Conservation (phyloP, 2,329 filamentous ascomycete species). For the Aspergillus persii region DNA sequence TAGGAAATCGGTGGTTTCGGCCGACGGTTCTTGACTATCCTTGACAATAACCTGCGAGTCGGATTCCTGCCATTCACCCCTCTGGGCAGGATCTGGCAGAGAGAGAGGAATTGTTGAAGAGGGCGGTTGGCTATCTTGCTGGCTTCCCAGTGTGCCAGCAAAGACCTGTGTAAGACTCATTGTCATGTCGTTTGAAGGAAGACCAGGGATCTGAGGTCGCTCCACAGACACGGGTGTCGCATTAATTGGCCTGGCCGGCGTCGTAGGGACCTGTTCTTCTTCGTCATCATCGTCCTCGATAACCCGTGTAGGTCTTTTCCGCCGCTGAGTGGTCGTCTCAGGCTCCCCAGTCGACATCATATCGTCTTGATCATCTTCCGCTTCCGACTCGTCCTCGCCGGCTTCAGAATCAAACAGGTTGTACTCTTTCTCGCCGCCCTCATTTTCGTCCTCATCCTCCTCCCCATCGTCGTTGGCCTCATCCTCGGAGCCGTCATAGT, state of each 20-base stretch:
- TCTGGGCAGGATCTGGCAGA: slow-evolving; percentile 55
- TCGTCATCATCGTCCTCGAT: slow-evolving; percentile 68
- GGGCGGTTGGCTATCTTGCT: slow-evolving; percentile 46
- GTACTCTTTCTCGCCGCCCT: slow-evolving; percentile 18
- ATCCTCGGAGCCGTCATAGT: slow-evolving; percentile 46
- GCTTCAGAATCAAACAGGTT: slow-evolving; percentile 30
- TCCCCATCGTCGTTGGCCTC: slow-evolving; percentile 34
- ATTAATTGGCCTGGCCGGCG: slow-evolving; percentile 31
- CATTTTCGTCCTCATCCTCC: slow-evolving; percentile 28
- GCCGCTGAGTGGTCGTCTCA: slow-evolving; percentile 48
- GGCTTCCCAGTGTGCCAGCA: slow-evolving; percentile 74
- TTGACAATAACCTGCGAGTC: slow-evolving; percentile 61
- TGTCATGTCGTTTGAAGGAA: slow-evolving; percentile 51
- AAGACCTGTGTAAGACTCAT: slow-evolving; percentile 87
- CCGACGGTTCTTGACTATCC: slow-evolving; percentile 53
- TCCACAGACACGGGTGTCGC: slow-evolving; percentile 31
- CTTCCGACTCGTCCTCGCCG: slow-evolving; percentile 45
- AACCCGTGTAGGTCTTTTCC: slow-evolving; percentile 54
- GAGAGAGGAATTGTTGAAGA: slow-evolving; percentile 47
- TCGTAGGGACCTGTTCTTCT: slow-evolving; percentile 36
- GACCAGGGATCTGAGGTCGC: slow-evolving; percentile 63
- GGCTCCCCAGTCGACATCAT: slow-evolving; percentile 43
- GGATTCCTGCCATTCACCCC: slow-evolving; percentile 58
- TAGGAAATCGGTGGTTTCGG: slow-evolving; percentile 47
- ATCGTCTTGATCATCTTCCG: slow-evolving; percentile 27